Base-by-base conservation (phyloP, 192 early-diverging fungal species). In the Obelidium mucronatum region DNA sequence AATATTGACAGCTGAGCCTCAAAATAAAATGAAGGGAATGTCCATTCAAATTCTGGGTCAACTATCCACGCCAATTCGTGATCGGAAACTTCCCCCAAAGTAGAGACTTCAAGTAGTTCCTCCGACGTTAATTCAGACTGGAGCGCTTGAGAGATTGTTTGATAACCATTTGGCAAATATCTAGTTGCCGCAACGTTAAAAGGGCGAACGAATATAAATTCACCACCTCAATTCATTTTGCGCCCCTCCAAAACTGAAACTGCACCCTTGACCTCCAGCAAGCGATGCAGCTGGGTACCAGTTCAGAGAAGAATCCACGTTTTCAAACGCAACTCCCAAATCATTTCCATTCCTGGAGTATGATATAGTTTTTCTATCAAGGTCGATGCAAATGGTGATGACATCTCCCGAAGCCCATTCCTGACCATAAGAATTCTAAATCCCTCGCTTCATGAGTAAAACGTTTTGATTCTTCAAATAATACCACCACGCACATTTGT, bases 211-310 rank as follows among this genome's bases (percentile, higher is more conserved):
- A n/a, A n/a, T n/a, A n/a, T n/a, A n/a, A n/a, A n/a, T n/a, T n/a
- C n/a, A n/a, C n/a, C 26, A 88, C 80, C 51, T 51, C 24, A 89
- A 54, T 0, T 76, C 66, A 63, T 83, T 81, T 26, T 81, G 28
- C 2, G 44, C 19, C 68, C 79, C 81, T 15, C 94, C 94, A 89
- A 95, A 93, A n/a, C 83, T 82, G 39, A 94, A 75, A 33, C 80
- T 67, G 2, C 90, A 90, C 15, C 89, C 90, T 70, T 95, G 92
- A 48, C 89, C 85, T 1, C 89, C 89, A 3, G 94, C 90, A 24
- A 95, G 82, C 3, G 91, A 93, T 19, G 91, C 79, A 4, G 94
- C 93, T 2, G 94, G 94, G 68, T 84, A 94, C 77, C 72, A 84
- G 28, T 76, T 77, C 77, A 6, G 35, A 54, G 11, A 44, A 17